Conservation (phyloP, 2,329 filamentous ascomycete genomes). For the Didymosphaeria variabile region DNA sequence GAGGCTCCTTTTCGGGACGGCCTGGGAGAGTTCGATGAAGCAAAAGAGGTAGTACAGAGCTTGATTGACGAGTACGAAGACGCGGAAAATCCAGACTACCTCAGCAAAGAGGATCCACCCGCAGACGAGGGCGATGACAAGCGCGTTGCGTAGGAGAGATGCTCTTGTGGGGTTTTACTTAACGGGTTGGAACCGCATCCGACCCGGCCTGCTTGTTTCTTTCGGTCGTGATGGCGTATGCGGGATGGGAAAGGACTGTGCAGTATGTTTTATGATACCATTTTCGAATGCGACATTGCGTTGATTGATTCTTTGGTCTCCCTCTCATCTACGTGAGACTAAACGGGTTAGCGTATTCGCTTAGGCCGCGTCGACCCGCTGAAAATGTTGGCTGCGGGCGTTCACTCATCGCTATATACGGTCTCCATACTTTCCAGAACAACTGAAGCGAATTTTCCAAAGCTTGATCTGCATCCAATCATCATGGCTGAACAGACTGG, state of each 20-base stretch:
- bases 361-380: constrained; percentile 10
- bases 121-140: constrained; percentile 44
- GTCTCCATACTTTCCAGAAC: neutral
- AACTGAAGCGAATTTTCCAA: too few species aligned
- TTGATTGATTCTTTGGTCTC: neutral
- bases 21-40: constrained; percentile 93
- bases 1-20: constrained; percentile 93
- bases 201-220: constrained; percentile 3
- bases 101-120: constrained; percentile 72
- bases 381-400: constrained; percentile 8
- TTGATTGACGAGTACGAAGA: constrained; percentile 95
- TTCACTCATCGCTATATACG: neutral
- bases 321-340: neutral
- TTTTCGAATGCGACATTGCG: constrained; percentile 2
- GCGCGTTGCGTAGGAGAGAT: constrained; percentile 28
- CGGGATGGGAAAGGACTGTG: neutral
- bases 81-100: constrained; percentile 88
- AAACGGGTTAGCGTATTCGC: constrained; percentile 6
- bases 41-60: constrained; percentile 88
- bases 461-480: neutral
- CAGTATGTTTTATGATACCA: constrained; percentile 15
- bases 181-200: neutral
- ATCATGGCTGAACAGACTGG: neutral
- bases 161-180: constrained; percentile 8
- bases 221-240: constrained; percentile 5